Base-by-base conservation (phyloP, 2,329 filamentous ascomycete species). In the Penicillium sclerotiorum region DNA sequence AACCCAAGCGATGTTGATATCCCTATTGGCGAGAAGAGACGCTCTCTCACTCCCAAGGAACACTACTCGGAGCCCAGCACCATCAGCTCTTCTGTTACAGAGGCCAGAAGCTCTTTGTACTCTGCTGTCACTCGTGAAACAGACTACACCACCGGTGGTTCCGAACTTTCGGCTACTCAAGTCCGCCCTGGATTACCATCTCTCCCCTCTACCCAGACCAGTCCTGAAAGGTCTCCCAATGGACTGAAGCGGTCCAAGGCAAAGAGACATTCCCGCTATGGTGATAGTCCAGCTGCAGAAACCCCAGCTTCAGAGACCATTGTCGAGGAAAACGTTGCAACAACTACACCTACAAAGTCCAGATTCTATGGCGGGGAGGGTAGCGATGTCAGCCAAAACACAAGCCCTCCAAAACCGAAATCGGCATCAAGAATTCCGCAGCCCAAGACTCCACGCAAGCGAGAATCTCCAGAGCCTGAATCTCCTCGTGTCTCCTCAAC, bases 21-120 rank as follows among this genome's bases (percentile, higher is more conserved):
- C 30, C 84, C 84, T 8, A 82, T 86, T 57, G 83, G 84, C 20
- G 84, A 84, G 65, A 77, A 74, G 73, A 63, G 65, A 46, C 65
- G 65, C 38, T 69, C 67, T 32, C 51, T 55, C 46, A 60, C 57
- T 17, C 59, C 58, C 13, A 64, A 64, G 35, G 65, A 65, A 22
- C 58, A 62, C 13, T 60, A 57, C 21, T 68, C 67, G 20, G 66
- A 69, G 12, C 66, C 63, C 15, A 71, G 68, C 51, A 65, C 62
- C 4, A 44, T 67, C 13, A 64, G 61, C 30, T 66, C 63, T 32
- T 57, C 60, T 40, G 58, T 54, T 12, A 62, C 57, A 7, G 64
- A 65, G 11, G 62, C 63, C 13, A 56, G 61, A 33, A 59, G 50
- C 18, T 72, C 69, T 17, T 37, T 63, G 8, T 54, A 61, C 21